Percentiles rank a stretch among this genome's conserved stretches.
These are phyloP conservation scores for Penicillium sumatraense DNA, from an alignment of 2,329 filamentous ascomycete species.

Conservation along the genomic window DNA sequence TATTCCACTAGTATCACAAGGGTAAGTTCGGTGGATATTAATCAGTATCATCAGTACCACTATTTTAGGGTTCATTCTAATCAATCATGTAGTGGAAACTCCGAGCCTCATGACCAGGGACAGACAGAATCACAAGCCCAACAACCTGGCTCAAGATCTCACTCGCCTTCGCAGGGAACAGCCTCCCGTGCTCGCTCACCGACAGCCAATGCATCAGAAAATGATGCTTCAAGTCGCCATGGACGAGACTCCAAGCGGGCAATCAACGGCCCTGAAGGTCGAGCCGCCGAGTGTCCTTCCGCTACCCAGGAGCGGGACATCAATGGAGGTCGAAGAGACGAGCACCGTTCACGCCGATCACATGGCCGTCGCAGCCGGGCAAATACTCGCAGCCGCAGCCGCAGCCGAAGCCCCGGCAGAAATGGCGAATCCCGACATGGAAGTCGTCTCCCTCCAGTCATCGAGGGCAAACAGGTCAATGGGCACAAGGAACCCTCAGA, in stretches of 20 bases:
- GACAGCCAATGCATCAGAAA: slow-evolving; percentile 35
- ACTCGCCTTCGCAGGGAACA: slow-evolving; percentile 38
- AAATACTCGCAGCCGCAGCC: slow-evolving; percentile 29
- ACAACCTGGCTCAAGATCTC: slow-evolving; percentile 30
- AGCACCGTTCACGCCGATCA: slow-evolving; percentile 53
- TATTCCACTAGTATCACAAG: slow-evolving; percentile 29
- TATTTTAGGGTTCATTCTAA: too few relatives aligned
- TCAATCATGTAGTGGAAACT: too few relatives aligned
- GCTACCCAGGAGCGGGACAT: slow-evolving; percentile 61
- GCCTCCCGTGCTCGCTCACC: slow-evolving; percentile 1
- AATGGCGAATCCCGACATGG: slow-evolving; percentile 44
- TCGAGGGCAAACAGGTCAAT: slow-evolving; percentile 26
- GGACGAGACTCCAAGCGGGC: slow-evolving; percentile 36
- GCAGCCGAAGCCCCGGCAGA: slow-evolving; percentile 33
- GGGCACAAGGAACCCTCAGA: slow-evolving; percentile 22
- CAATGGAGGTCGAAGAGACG: slow-evolving; percentile 56
- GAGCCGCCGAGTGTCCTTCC: too few relatives aligned
- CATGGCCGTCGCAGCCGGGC: slow-evolving; percentile 54
- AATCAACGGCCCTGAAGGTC: slow-evolving; percentile 51
- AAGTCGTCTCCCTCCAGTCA: slow-evolving; percentile 36
- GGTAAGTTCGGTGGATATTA: slow-evolving; percentile 34
- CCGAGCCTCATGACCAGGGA: too few relatives aligned
- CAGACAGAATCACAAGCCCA: slow-evolving; percentile 30
- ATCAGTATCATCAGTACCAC: too few relatives aligned
- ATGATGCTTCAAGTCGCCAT: slow-evolving; percentile 52